Evolutionary conservation across 768 basidiomycete genomes (phyloP).

Genomic region (Boletales sp.): DNA sequence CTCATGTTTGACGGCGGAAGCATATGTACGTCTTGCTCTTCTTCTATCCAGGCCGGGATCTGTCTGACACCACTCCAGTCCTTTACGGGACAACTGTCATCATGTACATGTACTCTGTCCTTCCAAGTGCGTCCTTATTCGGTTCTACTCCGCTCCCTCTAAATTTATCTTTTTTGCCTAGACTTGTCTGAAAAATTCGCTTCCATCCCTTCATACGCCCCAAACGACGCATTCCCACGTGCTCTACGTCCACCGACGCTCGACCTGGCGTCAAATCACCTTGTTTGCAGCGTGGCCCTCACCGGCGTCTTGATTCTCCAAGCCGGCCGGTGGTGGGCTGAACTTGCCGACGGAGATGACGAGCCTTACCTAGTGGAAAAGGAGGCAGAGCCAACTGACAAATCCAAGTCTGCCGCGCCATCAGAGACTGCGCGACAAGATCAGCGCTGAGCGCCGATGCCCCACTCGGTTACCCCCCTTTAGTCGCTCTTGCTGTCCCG

Average conservation of each 20-base stretch:
- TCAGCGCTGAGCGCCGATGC: too few species aligned
- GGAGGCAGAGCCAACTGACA: slow-evolving; percentile 14
- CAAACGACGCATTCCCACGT: slow-evolving; percentile 59
- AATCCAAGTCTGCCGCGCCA: slow-evolving; percentile 1
- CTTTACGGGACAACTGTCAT: slow-evolving; percentile 67
- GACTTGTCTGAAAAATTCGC: slow-evolving; percentile 59
- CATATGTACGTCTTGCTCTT: slow-evolving; percentile 56
- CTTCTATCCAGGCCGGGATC: neutral
- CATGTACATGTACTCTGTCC: slow-evolving; percentile 72
- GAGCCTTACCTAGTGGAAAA: slow-evolving; percentile 35
- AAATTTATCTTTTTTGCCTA: slow-evolving; percentile 25
- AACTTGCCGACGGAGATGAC: slow-evolving; percentile 62
- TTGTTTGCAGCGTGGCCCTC: slow-evolving; percentile 83
- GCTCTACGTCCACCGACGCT: slow-evolving; percentile 61
- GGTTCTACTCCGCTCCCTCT: neutral
- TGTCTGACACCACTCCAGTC: slow-evolving; percentile 43
- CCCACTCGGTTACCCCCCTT: too few species aligned
- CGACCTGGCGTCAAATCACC: slow-evolving; percentile 78
- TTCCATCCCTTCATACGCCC: slow-evolving; percentile 48
- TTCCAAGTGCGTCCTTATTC: slow-evolving; percentile 59
- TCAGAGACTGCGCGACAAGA: neutral
- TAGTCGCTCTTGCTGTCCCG: neutral
- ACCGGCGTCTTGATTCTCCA: slow-evolving; percentile 85
- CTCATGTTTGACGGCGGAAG: slow-evolving; percentile 92
- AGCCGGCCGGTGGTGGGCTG: slow-evolving; percentile 83